phyloP scores from a whole-genome alignment of 352 stramenopile species.

The Chrysophaeum taylorii region DNA sequence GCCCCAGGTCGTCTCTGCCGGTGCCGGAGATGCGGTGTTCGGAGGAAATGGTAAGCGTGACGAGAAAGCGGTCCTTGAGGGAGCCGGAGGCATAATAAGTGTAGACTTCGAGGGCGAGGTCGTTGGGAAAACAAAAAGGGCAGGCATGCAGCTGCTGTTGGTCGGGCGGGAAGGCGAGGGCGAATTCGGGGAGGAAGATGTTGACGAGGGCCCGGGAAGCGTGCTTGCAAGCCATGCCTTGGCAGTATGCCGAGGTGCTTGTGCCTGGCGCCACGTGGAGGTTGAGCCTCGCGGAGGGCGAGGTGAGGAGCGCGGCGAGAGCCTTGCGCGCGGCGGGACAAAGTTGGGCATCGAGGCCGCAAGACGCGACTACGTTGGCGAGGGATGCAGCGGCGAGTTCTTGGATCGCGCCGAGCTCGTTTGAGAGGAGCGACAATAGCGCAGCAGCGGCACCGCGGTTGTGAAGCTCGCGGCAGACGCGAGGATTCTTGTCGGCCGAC shows the following conservation, averaged over 20 bases:
- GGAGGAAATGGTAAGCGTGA: neutral
- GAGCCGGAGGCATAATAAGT: neutral
- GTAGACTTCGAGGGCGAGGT: neutral
- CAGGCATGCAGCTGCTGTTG: no score
- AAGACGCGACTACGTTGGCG: neutral
- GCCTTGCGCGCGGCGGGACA: neutral
- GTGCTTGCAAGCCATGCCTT: neutral
- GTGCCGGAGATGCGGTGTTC: neutral
- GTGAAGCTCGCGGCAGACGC: no score
- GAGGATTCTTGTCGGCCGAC: no score
- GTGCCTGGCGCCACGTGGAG: neutral
- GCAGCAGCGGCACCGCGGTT: no score
- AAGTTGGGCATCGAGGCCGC: neutral
- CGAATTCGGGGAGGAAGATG: neutral
- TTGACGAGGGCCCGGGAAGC: neutral
- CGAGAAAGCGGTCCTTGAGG: neutral
- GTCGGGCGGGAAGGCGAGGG: neutral
- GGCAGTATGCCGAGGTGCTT: neutral
- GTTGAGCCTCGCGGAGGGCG: neutral
- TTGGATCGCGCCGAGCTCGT: slow-evolving; percentile 10
- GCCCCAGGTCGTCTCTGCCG: neutral
- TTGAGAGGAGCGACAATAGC: slow-evolving; percentile 3
- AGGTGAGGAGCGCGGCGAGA: neutral
- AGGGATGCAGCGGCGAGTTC: neutral
- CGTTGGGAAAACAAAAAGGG: neutral